Percentiles rank a stretch among this genome's conserved stretches.
These are phyloP conservation scores for Angophora floribunda DNA, from an alignment of 345 rosid genomes.

Conservation along the genomic window DNA sequence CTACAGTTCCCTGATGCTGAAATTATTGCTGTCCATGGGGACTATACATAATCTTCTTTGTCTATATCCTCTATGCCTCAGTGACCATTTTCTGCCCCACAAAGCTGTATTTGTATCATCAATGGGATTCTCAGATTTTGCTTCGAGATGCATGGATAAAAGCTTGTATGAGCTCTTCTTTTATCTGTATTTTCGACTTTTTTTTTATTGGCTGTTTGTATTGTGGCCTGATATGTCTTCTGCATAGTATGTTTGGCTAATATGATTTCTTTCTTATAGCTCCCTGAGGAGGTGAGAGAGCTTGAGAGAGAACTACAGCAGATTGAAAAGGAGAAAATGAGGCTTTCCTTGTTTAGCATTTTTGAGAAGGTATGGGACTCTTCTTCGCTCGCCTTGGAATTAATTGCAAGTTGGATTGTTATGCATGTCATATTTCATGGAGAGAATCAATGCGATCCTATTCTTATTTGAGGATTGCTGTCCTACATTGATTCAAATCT, in stretches of 20 bases:
- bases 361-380: constrained; percentile 59
- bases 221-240: not conserved
- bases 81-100: constrained; percentile 94
- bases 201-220: not conserved
- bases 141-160: constrained; percentile 83
- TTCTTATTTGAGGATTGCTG: not conserved
- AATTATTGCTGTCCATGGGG: not conserved
- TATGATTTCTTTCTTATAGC: constrained; percentile 29
- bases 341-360: constrained; percentile 84
- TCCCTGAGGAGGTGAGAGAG: constrained; percentile 95
- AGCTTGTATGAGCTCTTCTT: not conserved
- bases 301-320: constrained; percentile 87
- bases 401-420: not conserved
- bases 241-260: not conserved
- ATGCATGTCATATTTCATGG: not conserved
- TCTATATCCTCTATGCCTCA: constrained; percentile 6
- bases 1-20: not conserved
- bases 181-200: not conserved
- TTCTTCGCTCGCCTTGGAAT: not conserved
- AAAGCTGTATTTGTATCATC: constrained; percentile 96
- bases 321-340: constrained; percentile 89
- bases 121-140: constrained; percentile 94
- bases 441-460: not conserved
- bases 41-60: not conserved
- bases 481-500: not conserved